Percentiles rank a stretch among this genome's conserved stretches.
Conservation (phyloP, 345 rosid genomes). For the Pelargonium nanum region DNA sequence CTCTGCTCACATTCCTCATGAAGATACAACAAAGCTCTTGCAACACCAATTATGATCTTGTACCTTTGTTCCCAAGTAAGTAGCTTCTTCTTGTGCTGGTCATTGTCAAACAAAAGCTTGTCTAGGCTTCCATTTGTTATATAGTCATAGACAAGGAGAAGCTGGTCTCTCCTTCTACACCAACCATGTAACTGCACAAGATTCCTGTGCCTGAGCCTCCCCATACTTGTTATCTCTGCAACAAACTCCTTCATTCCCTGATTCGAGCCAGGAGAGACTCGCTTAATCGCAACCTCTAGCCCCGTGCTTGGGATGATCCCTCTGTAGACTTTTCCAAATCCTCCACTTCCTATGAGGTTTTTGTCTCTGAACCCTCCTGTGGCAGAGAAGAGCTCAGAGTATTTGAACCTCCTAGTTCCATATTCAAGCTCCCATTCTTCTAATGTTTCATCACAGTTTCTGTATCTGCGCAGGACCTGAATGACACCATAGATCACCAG, state of each 20-base stretch:
- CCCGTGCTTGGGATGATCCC: conserved; percentile 18
- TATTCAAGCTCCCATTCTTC: conserved; percentile 46
- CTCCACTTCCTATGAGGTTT: conserved; percentile 42
- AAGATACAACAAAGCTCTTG: conserved; percentile 33
- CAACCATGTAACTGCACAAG: conserved; percentile 27
- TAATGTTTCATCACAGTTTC: conserved; percentile 20
- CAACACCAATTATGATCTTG: conserved; percentile 37
- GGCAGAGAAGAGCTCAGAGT: conserved; percentile 31
- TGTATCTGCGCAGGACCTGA: conserved; percentile 14
- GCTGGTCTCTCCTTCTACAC: conserved; percentile 19
- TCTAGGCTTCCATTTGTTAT: conserved; percentile 41
- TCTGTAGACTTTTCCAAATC: conserved; percentile 41
- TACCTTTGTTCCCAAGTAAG: conserved; percentile 40
- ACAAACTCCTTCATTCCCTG: conserved; percentile 33
- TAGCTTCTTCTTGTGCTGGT: conserved; percentile 7
- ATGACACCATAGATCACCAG: conserved; percentile 6
- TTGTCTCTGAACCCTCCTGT: conserved; percentile 37
- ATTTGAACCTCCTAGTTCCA: conserved; percentile 35
- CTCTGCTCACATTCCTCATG: conserved; percentile 46
- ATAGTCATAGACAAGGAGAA: conserved; percentile 27
- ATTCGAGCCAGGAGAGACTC: conserved; percentile 18
- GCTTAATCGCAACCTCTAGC: conserved; percentile 20
- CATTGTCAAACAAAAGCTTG: conserved; percentile 19
- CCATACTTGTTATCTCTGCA: conserved; percentile 28
- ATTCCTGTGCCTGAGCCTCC: conserved; percentile 28